Percentiles rank a stretch among this genome's conserved stretches.
These are phyloP conservation scores for Candida chauliodis DNA, from an alignment of 805 yeast genomes.

Conservation along the genomic window DNA sequence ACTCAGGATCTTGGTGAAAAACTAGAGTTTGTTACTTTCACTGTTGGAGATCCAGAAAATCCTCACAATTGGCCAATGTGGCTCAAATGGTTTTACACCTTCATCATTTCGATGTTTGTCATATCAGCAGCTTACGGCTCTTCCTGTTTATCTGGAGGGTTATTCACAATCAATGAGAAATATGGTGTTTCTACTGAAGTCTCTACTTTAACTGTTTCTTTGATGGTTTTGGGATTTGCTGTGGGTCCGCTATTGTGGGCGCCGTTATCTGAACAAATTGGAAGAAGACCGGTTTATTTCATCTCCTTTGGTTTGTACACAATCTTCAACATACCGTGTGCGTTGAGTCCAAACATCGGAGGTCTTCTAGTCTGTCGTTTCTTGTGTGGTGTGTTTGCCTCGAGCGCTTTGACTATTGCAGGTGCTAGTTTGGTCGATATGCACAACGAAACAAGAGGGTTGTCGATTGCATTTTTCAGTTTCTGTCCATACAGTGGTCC, in stretches of 20 bases:
- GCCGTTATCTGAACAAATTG: constrained; percentile 80
- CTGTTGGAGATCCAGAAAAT: constrained; percentile 77
- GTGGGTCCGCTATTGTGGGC: constrained; percentile 90
- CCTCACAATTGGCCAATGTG: constrained; percentile 78
- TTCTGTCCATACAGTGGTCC: constrained; percentile 95
- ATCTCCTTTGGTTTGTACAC: constrained; percentile 71
- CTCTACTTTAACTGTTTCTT: constrained; percentile 71
- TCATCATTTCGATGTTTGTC: constrained; percentile 65
- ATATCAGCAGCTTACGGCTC: constrained; percentile 93
- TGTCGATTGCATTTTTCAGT: constrained; percentile 87
- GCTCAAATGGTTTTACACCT: constrained; percentile 63
- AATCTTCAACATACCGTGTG: constrained; percentile 84
- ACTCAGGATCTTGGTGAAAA: constrained; percentile 47
- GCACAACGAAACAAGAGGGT: constrained; percentile 78
- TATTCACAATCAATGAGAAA: constrained; percentile 61
- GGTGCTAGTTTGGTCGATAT: constrained; percentile 92
- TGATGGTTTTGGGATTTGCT: constrained; percentile 87
- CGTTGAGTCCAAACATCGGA: constrained; percentile 77
- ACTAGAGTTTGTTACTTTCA: constrained; percentile 81
- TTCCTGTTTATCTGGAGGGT: constrained; percentile 84
- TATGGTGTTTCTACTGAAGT: constrained; percentile 75
- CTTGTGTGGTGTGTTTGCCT: constrained; percentile 80
- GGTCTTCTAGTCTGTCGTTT: constrained; percentile 79
- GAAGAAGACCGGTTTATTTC: constrained; percentile 80
- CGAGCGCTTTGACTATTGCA: constrained; percentile 79